phyloP scores from a whole-genome alignment of 1,284 basidiomycete species.

The Vanrija sp. region DNA sequence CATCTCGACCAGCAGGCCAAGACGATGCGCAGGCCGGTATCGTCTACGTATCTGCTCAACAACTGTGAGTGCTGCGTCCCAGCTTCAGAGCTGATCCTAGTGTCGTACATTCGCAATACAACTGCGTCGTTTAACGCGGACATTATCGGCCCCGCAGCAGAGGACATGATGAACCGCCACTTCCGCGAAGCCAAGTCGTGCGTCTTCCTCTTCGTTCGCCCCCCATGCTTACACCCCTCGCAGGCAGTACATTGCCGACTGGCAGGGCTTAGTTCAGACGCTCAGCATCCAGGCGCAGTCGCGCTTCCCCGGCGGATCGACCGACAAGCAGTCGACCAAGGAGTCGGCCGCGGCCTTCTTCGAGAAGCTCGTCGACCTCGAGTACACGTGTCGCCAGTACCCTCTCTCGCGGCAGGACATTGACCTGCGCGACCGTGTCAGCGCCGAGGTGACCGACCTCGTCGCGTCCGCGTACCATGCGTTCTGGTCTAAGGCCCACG shows the following conservation, averaged over 20 bases:
- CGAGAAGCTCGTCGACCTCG: slow-evolving; percentile 40
- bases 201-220: background rate
- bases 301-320: slow-evolving; percentile 29
- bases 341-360: slow-evolving; percentile 45
- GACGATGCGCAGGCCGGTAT: slow-evolving; percentile 35
- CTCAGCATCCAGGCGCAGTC: slow-evolving; percentile 28
- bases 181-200: slow-evolving; percentile 45
- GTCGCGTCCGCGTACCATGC: slow-evolving; percentile 31
- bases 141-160: slow-evolving; percentile 45
- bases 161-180: slow-evolving; percentile 46
- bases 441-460: slow-evolving; percentile 36
- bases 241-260: slow-evolving; percentile 42
- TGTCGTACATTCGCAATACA: slow-evolving; percentile 47
- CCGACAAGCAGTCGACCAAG: slow-evolving; percentile 44
- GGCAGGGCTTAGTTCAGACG: slow-evolving; percentile 28
- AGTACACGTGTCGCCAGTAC: slow-evolving; percentile 31
- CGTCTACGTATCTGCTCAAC: slow-evolving; percentile 44
- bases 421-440: slow-evolving; percentile 43
- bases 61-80: slow-evolving; percentile 35
- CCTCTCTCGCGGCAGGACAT: slow-evolving; percentile 40
- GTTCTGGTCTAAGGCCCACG: slow-evolving; percentile 30
- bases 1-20: slow-evolving; percentile 34
- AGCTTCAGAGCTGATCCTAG: slow-evolving; percentile 23
- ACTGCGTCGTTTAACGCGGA: slow-evolving; percentile 40
- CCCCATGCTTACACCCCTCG: background rate